Percentiles rank a stretch among this genome's conserved stretches.
Evolutionary conservation across 2,329 filamentous ascomycete genomes (phyloP).

Genomic region (Diaporthe velutina): DNA sequence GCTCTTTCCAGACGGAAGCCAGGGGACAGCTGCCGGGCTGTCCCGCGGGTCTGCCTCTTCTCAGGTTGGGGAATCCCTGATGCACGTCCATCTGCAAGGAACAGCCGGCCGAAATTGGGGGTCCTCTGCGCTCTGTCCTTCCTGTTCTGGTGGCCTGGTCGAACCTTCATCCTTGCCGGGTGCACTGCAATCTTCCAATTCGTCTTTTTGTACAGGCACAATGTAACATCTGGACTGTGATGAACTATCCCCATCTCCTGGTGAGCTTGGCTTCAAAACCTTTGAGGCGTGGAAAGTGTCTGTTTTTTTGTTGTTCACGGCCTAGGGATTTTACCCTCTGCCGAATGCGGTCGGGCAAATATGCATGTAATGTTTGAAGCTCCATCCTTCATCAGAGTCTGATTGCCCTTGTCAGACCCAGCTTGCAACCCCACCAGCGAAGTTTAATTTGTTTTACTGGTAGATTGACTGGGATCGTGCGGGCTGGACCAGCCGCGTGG

Average conservation of each 20-base stretch:
- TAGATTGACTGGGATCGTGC: not conserved
- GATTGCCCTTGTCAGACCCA: slow-evolving; percentile 21
- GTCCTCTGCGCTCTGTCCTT: slow-evolving; percentile 12
- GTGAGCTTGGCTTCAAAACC: not conserved
- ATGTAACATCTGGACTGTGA: not conserved
- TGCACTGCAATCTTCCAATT: slow-evolving; percentile 22
- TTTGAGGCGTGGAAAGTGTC: too few species aligned
- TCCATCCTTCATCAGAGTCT: slow-evolving; percentile 27
- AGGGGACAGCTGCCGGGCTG: slow-evolving; percentile 27
- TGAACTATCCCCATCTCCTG: not conserved
- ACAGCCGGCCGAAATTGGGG: slow-evolving; percentile 21
- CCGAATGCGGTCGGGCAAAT: not conserved
- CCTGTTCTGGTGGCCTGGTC: not conserved
- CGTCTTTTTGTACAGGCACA: not conserved
- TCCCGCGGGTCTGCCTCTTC: slow-evolving; percentile 1
- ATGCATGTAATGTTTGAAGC: not conserved
- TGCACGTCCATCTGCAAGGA: slow-evolving; percentile 6
- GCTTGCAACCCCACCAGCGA: slow-evolving; percentile 23
- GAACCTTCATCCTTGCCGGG: not conserved
- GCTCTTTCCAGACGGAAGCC: not conserved
- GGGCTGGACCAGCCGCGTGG: not conserved
- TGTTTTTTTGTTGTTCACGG: not conserved
- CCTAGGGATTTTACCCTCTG: not conserved
- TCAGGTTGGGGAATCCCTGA: slow-evolving; percentile 24
- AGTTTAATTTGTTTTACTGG: slow-evolving; percentile 16